Percentiles rank a stretch among this genome's conserved stretches.
Evolutionary conservation across 306 rosid species (phyloP).

Genomic region (Castanea crenata): DNA sequence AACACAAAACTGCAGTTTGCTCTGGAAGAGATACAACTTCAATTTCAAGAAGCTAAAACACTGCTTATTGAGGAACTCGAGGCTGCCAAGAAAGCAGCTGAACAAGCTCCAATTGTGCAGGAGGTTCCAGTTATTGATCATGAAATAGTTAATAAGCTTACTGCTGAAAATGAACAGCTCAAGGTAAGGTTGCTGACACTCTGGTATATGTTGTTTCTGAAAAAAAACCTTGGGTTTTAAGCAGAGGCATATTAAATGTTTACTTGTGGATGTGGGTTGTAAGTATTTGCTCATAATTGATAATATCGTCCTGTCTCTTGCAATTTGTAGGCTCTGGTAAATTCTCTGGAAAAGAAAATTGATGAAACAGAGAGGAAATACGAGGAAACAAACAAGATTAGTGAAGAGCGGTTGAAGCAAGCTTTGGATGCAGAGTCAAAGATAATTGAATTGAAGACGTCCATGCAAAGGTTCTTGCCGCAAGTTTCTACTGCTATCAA

Average conservation of each 20-base stretch:
- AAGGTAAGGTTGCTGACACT: conserved; percentile 43
- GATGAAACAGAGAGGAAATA: conserved; percentile 65
- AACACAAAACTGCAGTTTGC: conserved; percentile 61
- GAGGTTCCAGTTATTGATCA: conserved; percentile 53
- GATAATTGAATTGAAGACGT: conserved; percentile 76
- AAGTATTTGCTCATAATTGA: conserved; percentile 8
- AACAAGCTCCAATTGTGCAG: conserved; percentile 28
- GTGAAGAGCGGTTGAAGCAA: conserved; percentile 86
- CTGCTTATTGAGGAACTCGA: conserved; percentile 55
- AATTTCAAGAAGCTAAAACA: conserved; percentile 50
- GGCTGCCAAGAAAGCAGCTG: conserved; percentile 40
- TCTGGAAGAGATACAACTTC: conserved; percentile 54
- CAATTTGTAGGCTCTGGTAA: conserved; percentile 61
- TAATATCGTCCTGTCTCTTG: conserved; percentile 15
- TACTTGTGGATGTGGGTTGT: conserved; percentile 6
- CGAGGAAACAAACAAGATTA: conserved; percentile 45
- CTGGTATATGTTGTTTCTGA: not conserved
- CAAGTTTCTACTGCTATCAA: conserved; percentile 9
- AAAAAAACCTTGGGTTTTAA: not conserved
- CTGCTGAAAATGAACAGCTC: conserved; percentile 67
- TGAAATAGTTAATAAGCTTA: conserved; percentile 50
- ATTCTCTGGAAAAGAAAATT: conserved; percentile 65
- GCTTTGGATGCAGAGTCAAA: conserved; percentile 69
- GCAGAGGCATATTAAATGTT: not conserved
- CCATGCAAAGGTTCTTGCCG: conserved; percentile 70